phyloP scores from a whole-genome alignment of 2,329 filamentous ascomycete species.

The Cladosporium velox region DNA sequence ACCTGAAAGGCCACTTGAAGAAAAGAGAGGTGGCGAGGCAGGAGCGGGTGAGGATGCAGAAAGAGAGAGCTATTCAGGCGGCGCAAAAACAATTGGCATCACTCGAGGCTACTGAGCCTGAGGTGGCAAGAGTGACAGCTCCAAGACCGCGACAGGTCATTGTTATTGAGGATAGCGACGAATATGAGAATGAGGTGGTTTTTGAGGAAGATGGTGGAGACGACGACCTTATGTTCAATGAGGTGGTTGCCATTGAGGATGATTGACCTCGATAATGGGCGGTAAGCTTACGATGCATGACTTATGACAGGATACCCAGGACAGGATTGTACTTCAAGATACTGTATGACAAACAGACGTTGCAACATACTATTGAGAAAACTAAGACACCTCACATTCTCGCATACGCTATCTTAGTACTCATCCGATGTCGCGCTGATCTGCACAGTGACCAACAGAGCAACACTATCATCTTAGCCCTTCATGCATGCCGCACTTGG shows the following conservation, averaged over 20 bases:
- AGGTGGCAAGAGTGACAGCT: background rate
- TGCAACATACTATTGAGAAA: background rate
- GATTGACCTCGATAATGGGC: background rate
- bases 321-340: background rate
- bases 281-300: background rate
- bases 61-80: conserved; percentile 2
- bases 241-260: background rate
- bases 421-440: background rate
- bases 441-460: background rate
- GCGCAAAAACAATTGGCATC: background rate
- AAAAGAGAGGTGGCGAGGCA: conserved; percentile 22
- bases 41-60: conserved; percentile 21
- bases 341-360: background rate
- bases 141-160: background rate
- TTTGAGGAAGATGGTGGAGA: conserved; percentile 1
- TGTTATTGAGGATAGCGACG: background rate
- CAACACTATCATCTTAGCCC: background rate
- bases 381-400: background rate
- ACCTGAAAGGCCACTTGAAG: conserved; percentile 25
- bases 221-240: conserved; percentile 2
- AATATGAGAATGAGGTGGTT: background rate
- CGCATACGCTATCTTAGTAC: background rate
- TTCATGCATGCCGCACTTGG: no score
- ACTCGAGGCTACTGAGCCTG: background rate
- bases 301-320: background rate